Evolutionary conservation across 1,139 yeast genomes (phyloP).

Genomic region (Saccharomyces hybrid): DNA sequence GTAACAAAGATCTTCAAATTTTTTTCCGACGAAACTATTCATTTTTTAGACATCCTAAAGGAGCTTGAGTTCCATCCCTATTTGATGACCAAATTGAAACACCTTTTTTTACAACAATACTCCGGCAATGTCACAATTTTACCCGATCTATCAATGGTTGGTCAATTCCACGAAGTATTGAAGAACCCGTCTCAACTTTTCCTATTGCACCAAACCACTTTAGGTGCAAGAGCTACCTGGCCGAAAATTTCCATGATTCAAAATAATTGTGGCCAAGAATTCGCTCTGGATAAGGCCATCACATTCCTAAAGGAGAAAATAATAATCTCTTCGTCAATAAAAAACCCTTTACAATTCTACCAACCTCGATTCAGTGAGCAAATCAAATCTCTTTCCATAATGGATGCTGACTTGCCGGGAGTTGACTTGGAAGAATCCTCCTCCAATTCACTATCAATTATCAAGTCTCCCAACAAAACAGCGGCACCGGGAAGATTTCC

Average conservation of each 20-base stretch:
- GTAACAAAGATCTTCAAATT: constrained; percentile 54
- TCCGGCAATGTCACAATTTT: constrained; percentile 90
- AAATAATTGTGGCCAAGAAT: constrained; percentile 85
- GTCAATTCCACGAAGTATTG: constrained; percentile 57
- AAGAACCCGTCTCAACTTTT: constrained; percentile 76
- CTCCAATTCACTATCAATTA: not conserved
- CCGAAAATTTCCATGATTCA: constrained; percentile 76
- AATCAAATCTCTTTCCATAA: not conserved
- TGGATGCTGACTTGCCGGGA: not conserved
- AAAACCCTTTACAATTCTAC: constrained; percentile 24
- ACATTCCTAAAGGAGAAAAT: constrained; percentile 57
- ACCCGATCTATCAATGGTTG: constrained; percentile 54
- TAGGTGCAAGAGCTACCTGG: constrained; percentile 93
- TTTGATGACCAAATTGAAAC: constrained; percentile 59
- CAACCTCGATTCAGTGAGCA: constrained; percentile 4
- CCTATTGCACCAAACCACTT: constrained; percentile 56
- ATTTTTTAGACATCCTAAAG: constrained; percentile 60
- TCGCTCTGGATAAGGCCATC: constrained; percentile 76
- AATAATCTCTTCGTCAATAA: constrained; percentile 34
- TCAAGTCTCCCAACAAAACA: not conserved
- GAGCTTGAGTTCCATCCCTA: constrained; percentile 74
- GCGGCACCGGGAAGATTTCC: not conserved
- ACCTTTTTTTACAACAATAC: constrained; percentile 76
- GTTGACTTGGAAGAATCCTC: not conserved
- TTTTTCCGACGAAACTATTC: constrained; percentile 63